A percentile compares a stretch with the other conserved stretches of the same genome.
These are phyloP conservation scores for Fusarium fracticaudum DNA, from an alignment of 2,329 filamentous ascomycete genomes.

Conservation along the genomic window DNA sequence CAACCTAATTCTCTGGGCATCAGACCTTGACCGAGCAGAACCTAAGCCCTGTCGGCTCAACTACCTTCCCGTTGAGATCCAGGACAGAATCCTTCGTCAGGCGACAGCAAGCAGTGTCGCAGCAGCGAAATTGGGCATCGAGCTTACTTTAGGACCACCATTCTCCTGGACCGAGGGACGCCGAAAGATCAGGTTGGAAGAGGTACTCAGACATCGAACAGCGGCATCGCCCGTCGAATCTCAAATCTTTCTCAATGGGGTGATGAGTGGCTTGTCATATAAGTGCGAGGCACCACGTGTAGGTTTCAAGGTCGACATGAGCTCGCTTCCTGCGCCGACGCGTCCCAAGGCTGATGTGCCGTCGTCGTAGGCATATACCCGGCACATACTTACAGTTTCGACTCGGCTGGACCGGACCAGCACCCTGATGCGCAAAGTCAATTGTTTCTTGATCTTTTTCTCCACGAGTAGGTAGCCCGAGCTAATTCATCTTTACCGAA, in stretches of 20 bases:
- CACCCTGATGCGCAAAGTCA: accelerated
- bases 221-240: background rate
- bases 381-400: background rate
- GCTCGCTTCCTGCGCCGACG: background rate
- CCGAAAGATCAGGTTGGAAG: background rate
- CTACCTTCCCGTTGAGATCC: conserved; percentile 31
- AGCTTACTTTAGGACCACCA: conserved; percentile 12
- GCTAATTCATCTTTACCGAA: accelerated
- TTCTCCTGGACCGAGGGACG: conserved; percentile 7
- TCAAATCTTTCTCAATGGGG: background rate
- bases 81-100: conserved; percentile 22
- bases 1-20: conserved; percentile 32
- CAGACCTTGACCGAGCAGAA: background rate
- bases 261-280: background rate
- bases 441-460: accelerated
- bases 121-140: conserved; percentile 19
- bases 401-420: background rate
- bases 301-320: too few species aligned
- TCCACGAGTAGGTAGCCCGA: background rate
- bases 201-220: background rate
- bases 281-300: too few species aligned
- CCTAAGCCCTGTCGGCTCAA: conserved; percentile 5
- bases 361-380: accelerated
- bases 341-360: accelerated
- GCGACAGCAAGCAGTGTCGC: conserved; percentile 4